Percentiles rank a stretch among this genome's conserved stretches.
Conservation (phyloP, 805 yeast genomes). For the Yarrowia osloensis region DNA sequence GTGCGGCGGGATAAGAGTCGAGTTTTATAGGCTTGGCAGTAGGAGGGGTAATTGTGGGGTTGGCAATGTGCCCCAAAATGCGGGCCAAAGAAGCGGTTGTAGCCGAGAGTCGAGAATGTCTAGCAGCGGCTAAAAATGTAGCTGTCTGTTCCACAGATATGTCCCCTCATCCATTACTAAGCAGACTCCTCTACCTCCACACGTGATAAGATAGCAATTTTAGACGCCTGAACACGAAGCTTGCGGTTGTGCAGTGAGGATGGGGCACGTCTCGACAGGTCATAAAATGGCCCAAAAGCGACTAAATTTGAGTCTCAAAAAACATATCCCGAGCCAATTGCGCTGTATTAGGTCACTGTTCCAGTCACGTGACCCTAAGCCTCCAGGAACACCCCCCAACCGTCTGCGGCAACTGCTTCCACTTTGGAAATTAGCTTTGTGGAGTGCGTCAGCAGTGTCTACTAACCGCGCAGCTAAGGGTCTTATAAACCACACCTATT, state of each 20-base stretch:
- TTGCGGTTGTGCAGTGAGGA: neutral
- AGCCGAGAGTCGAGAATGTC: no score
- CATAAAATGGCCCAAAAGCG: neutral
- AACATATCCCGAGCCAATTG: neutral
- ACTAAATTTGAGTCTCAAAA: neutral
- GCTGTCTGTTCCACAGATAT: no score
- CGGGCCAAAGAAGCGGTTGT: neutral
- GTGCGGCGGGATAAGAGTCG: conserved; percentile 23
- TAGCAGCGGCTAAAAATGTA: no score
- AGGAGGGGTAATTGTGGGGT: neutral
- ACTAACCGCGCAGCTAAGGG: conserved; percentile 13
- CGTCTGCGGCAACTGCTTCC: neutral
- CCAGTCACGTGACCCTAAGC: neutral
- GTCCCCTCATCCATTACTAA: neutral
- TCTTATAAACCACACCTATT: neutral
- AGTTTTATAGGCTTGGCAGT: neutral
- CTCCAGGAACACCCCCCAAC: neutral
- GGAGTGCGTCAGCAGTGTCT: conserved; percentile 3
- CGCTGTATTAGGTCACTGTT: no score
- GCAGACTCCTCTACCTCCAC: no score
- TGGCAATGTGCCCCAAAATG: neutral
- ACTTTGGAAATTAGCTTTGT: conserved; percentile 7
- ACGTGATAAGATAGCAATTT: neutral
- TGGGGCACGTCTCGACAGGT: neutral
- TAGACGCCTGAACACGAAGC: conserved; percentile 1